Conservation (phyloP, 2,329 filamentous ascomycete genomes). For the Didymosphaeria variabile region DNA sequence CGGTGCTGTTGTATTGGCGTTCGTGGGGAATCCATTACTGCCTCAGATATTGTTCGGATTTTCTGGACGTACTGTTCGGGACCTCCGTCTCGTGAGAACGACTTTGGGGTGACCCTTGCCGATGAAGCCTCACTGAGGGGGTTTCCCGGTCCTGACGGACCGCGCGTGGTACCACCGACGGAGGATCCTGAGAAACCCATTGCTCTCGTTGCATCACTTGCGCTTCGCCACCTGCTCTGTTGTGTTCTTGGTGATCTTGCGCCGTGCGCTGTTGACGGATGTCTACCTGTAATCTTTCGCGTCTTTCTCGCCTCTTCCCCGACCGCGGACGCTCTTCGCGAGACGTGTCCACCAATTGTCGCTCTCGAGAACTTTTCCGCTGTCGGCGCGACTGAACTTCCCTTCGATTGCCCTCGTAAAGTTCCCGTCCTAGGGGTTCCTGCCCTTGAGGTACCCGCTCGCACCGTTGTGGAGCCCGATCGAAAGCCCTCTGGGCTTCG, state of each 20-base stretch:
- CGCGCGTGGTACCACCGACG: neutral
- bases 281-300: constrained; percentile 11
- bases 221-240: too few species aligned
- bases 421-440: neutral
- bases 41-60: constrained; percentile 10
- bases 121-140: constrained; percentile 1
- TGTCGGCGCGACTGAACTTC: neutral
- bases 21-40: constrained; percentile 3
- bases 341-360: neutral
- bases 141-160: neutral
- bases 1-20: constrained; percentile 3
- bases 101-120: constrained; percentile 12
- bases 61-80: neutral
- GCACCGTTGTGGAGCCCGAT: neutral
- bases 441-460: neutral
- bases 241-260: constrained; percentile 14
- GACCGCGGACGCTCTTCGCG: neutral
- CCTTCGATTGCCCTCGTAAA: neutral
- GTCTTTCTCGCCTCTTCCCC: neutral
- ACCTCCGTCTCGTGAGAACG: neutral
- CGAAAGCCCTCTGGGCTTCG: neutral
- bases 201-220: constrained; percentile 9
- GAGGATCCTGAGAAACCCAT: neutral
- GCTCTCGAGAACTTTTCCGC: neutral
- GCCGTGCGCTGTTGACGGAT: constrained; percentile 19